Conservation (phyloP, 805 yeast genomes). For the Candida germanica region DNA sequence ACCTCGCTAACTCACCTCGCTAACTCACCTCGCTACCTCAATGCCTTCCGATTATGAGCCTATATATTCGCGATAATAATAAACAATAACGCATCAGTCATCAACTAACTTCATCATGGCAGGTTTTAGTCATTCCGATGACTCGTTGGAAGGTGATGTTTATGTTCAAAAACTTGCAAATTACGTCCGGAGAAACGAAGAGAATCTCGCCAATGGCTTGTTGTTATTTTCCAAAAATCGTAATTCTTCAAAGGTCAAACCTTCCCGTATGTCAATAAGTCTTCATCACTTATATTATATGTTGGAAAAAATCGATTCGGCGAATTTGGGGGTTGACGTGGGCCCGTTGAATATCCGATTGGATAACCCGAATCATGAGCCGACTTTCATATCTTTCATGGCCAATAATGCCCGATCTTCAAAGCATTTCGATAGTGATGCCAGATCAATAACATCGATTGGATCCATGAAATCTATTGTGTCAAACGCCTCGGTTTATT, state of each 20-base stretch:
- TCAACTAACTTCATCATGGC: too few species aligned
- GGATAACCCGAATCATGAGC: conserved; percentile 55
- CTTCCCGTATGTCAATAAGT: conserved; percentile 55
- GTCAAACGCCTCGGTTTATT: conserved; percentile 39
- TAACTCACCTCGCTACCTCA: too few species aligned
- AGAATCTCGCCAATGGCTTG: conserved; percentile 57
- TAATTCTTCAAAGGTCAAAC: conserved; percentile 35
- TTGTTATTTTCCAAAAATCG: conserved; percentile 47
- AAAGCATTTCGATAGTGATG: conserved; percentile 40
- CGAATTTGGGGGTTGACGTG: conserved; percentile 45
- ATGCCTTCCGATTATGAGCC: too few species aligned
- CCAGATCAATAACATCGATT: conserved; percentile 54
- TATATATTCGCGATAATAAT: too few species aligned
- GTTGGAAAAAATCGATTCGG: conserved; percentile 54
- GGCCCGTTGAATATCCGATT: conserved; percentile 63
- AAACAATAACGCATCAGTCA: too few species aligned
- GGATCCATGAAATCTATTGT: conserved; percentile 54
- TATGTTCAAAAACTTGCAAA: conserved; percentile 53
- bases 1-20: too few species aligned
- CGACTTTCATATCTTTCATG: conserved; percentile 55
- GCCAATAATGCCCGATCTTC: conserved; percentile 50
- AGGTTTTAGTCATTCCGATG: conserved; percentile 32
- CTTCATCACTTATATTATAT: conserved; percentile 63
- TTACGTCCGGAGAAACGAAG: conserved; percentile 54
- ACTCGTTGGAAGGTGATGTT: conserved; percentile 53